These are phyloP conservation scores for Athelia sp. DNA, from an alignment of 1,284 basidiomycete genomes.

Conservation along the genomic window DNA sequence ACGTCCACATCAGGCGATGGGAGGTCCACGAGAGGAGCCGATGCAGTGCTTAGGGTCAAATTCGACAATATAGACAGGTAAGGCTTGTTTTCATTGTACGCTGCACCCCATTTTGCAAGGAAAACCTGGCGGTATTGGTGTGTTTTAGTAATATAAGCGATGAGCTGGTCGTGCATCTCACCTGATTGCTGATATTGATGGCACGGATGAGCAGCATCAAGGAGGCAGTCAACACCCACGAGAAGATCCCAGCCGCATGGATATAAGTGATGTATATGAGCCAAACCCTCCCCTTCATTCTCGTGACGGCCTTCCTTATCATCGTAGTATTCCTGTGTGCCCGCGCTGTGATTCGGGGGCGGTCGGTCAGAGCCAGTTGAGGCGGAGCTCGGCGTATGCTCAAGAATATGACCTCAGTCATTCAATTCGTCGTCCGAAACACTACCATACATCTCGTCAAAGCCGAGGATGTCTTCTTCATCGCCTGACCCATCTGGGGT, in stretches of 20 bases:
- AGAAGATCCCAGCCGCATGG: constrained; percentile 50
- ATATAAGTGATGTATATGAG: constrained; percentile 60
- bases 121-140: constrained; percentile 38
- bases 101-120: constrained; percentile 62
- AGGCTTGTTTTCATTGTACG: constrained; percentile 37
- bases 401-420: too few relatives aligned
- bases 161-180: constrained; percentile 18
- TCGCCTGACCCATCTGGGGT: too few relatives aligned
- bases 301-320: too few relatives aligned
- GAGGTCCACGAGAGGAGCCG: constrained; percentile 39
- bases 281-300: too few relatives aligned
- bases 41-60: constrained; percentile 19
- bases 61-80: constrained; percentile 20
- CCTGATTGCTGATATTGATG: constrained; percentile 57
- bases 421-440: too few relatives aligned
- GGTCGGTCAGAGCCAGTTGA: too few relatives aligned
- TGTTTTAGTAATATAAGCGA: not conserved
- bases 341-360: too few relatives aligned
- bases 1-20: constrained; percentile 56
- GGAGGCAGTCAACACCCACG: constrained; percentile 48
- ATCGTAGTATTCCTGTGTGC: too few relatives aligned
- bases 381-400: too few relatives aligned
- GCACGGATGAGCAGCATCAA: constrained; percentile 52
- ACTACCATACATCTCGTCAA: too few relatives aligned
- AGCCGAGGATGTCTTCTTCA: too few relatives aligned